These are phyloP conservation scores for Allomyces javanicus DNA, from an alignment of 192 early-diverging fungal species.

Conservation along the genomic window DNA sequence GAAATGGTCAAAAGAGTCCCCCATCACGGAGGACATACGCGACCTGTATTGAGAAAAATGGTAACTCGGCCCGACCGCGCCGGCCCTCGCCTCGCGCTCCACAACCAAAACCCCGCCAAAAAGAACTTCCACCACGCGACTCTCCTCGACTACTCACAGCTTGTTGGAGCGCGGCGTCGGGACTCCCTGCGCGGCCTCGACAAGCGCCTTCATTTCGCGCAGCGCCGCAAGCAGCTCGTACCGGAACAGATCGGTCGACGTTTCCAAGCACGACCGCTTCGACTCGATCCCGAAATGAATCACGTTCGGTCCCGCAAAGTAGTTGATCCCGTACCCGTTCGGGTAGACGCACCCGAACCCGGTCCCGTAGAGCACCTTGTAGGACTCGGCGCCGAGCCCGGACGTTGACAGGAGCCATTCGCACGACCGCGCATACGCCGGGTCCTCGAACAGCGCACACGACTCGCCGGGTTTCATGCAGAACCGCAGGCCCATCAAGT, in stretches of 20 bases:
- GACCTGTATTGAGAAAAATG: too few relatives aligned
- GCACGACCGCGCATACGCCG: conserved; percentile 53
- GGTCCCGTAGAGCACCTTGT: conserved; percentile 24
- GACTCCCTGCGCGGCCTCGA: background rate
- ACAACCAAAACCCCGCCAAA: too few relatives aligned
- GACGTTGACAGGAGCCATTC: conserved; percentile 65
- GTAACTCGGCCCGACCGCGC: too few relatives aligned
- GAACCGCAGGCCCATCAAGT: conserved; percentile 62
- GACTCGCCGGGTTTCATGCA: conserved; percentile 40
- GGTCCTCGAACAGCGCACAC: conserved; percentile 65
- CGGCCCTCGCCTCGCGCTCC: too few relatives aligned
- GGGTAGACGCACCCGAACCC: conserved; percentile 68
- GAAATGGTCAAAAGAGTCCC: too few relatives aligned
- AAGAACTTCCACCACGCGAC: too few relatives aligned
- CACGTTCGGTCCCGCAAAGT: conserved; percentile 37
- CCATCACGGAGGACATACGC: too few relatives aligned
- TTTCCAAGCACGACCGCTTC: background rate
- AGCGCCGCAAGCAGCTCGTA: background rate
- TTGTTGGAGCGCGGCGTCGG: background rate
- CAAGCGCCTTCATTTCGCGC: background rate
- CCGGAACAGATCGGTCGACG: background rate
- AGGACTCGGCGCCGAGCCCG: conserved; percentile 46
- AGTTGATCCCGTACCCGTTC: conserved; percentile 78
- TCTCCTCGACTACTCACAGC: too few relatives aligned
- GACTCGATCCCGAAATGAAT: conserved; percentile 50